Percentiles rank a stretch among this genome's conserved stretches.
phyloP scores from a whole-genome alignment of 169 alveolate species.

The Amoebophrya sp. region DNA sequence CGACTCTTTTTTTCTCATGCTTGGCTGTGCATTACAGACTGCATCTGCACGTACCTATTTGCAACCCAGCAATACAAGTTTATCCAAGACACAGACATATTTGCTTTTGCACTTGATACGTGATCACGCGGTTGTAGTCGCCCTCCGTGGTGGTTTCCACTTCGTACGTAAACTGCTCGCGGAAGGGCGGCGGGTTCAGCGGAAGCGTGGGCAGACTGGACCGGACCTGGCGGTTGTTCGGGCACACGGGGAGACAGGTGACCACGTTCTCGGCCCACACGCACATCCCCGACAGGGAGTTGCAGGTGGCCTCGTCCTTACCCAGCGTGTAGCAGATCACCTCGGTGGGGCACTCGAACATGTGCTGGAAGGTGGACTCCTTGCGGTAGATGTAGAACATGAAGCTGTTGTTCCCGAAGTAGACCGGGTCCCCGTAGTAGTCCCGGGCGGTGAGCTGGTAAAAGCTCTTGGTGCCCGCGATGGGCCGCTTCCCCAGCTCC shows the following conservation, averaged over 20 bases:
- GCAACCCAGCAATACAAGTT: too few species aligned
- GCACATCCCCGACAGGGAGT: background rate
- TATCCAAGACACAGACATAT: too few species aligned
- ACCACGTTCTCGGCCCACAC: conserved; percentile 20
- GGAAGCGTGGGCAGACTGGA: background rate
- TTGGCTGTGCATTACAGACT: too few species aligned
- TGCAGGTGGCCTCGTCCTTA: background rate
- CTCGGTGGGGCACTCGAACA: conserved; percentile 15
- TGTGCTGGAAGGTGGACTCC: background rate
- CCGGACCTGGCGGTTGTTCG: background rate
- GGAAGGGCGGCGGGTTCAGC: background rate
- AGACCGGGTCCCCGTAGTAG: conserved; percentile 6
- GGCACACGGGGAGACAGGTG: background rate
- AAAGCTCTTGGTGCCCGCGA: background rate
- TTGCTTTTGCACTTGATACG: too few species aligned
- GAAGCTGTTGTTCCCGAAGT: background rate
- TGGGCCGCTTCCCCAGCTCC: background rate
- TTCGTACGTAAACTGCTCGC: background rate
- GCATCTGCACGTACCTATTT: too few species aligned
- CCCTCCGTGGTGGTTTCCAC: conserved; percentile 2
- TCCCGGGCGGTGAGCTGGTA: background rate
- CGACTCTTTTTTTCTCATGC: too few species aligned
- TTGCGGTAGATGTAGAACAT: conserved; percentile 1
- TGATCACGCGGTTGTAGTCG: background rate
- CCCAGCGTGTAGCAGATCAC: conserved; percentile 25